A percentile compares a stretch with the other conserved stretches of the same genome.
phyloP scores from a whole-genome alignment of 148 eudicot species.

The Cornus florida region DNA sequence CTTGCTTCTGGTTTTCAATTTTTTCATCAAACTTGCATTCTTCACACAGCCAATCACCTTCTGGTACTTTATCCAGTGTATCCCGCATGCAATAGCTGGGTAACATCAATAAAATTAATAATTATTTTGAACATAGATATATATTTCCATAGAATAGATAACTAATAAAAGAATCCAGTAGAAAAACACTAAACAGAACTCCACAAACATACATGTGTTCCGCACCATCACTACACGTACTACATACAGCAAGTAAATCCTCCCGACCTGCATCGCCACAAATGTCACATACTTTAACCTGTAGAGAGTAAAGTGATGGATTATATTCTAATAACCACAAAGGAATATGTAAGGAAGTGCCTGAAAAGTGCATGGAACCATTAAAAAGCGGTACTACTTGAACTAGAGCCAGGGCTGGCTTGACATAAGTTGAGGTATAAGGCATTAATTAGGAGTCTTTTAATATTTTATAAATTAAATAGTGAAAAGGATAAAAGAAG shows the following conservation, averaged over 20 bases:
- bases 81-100: constrained; percentile 90
- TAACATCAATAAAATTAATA: constrained; percentile 12
- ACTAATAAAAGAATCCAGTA: neutral
- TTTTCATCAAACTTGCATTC: constrained; percentile 66
- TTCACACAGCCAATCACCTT: constrained; percentile 96
- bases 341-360: neutral
- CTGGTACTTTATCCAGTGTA: constrained; percentile 72
- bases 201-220: constrained; percentile 81
- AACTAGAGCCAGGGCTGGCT: neutral
- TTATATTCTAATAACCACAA: neutral
- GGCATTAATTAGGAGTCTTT: no score
- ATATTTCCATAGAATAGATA: neutral
- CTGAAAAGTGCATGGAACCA: neutral
- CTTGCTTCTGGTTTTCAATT: constrained; percentile 39
- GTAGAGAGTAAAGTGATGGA: constrained; percentile 2
- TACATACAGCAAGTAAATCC: constrained; percentile 92
- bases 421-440: no score
- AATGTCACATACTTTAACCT: constrained; percentile 97
- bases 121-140: constrained; percentile 1
- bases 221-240: constrained; percentile 90
- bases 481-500: neutral
- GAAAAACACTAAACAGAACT: constrained; percentile 3
- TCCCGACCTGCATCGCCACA: constrained; percentile 99
- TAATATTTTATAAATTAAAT: no score
- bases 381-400: neutral